phyloP scores from a whole-genome alignment of 306 rosid genomes.

The Purshia tridentata region DNA sequence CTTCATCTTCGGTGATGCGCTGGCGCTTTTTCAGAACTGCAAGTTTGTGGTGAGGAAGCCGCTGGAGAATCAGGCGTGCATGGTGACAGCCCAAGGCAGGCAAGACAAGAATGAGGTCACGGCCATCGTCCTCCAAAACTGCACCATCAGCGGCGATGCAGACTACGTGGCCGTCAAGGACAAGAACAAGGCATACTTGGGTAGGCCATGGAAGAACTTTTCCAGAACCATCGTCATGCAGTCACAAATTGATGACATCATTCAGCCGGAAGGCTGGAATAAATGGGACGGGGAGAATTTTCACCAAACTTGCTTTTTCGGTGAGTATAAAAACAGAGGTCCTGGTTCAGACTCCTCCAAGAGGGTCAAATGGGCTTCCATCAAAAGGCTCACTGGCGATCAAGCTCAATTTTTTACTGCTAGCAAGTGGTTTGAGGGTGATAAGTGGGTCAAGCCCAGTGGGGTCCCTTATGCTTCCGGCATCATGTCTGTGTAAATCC shows the following conservation, averaged over 20 bases:
- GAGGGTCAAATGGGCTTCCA: constrained; percentile 23
- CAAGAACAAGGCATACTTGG: constrained; percentile 15
- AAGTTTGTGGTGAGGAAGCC: constrained; percentile 27
- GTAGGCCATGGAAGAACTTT: constrained; percentile 32
- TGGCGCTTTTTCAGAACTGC: constrained; percentile 27
- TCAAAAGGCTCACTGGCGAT: neutral
- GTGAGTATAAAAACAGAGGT: constrained; percentile 21
- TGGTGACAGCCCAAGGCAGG: constrained; percentile 31
- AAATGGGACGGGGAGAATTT: constrained; percentile 17
- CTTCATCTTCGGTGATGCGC: constrained; percentile 29
- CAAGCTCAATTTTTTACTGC: constrained; percentile 3
- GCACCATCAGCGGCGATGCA: constrained; percentile 15
- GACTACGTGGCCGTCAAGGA: constrained; percentile 6
- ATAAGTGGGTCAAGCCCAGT: constrained; percentile 16
- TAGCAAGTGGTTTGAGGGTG: constrained; percentile 2
- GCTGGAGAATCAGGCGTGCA: constrained; percentile 17
- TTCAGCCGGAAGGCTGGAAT: constrained; percentile 32
- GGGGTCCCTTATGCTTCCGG: constrained; percentile 19
- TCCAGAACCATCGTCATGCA: constrained; percentile 30
- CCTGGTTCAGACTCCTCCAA: constrained; percentile 16
- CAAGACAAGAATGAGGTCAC: constrained; percentile 10
- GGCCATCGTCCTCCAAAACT: constrained; percentile 26
- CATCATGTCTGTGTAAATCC: neutral
- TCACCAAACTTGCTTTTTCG: constrained; percentile 12
- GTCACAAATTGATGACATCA: constrained; percentile 23